Conservation (phyloP, 1,139 yeast species). For the Candida sp. region DNA sequence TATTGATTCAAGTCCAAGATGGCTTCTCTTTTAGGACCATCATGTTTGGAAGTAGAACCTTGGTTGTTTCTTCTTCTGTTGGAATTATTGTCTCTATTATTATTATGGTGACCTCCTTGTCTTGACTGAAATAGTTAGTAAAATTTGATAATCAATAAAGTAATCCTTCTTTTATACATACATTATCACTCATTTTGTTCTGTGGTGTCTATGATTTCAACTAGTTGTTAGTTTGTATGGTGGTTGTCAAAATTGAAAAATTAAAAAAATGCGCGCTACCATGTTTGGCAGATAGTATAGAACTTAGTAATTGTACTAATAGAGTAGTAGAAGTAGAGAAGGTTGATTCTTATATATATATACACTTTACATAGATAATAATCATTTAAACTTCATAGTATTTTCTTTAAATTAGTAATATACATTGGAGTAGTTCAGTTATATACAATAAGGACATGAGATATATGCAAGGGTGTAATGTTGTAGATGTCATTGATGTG, state of each 20-base stretch:
- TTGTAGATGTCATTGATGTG: background rate
- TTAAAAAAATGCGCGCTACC: too few relatives aligned
- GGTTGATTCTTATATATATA: too few relatives aligned
- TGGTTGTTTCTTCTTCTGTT: constrained; percentile 21
- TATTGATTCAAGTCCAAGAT: constrained; percentile 79
- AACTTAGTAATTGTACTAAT: too few relatives aligned
- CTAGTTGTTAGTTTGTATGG: too few relatives aligned
- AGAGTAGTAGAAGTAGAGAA: too few relatives aligned
- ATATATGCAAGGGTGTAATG: background rate
- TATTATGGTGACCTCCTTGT: constrained; percentile 2
- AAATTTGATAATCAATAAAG: too few relatives aligned
- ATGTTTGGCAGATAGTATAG: too few relatives aligned
- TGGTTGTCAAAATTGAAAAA: too few relatives aligned
- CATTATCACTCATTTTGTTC: constrained; percentile 10
- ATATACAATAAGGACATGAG: background rate
- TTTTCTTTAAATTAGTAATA: too few relatives aligned
- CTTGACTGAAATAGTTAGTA: constrained; percentile 1
- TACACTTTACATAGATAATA: too few relatives aligned
- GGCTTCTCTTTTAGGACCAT: constrained; percentile 87
- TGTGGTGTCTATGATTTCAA: background rate
- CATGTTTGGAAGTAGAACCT: constrained; percentile 39
- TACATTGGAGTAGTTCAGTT: too few relatives aligned
- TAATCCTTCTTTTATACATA: constrained; percentile 9
- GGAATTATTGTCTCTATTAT: constrained; percentile 5
- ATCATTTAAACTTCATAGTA: too few relatives aligned